Conservation (phyloP, 768 basidiomycete genomes). For the Sporobolomyces roseus region DNA sequence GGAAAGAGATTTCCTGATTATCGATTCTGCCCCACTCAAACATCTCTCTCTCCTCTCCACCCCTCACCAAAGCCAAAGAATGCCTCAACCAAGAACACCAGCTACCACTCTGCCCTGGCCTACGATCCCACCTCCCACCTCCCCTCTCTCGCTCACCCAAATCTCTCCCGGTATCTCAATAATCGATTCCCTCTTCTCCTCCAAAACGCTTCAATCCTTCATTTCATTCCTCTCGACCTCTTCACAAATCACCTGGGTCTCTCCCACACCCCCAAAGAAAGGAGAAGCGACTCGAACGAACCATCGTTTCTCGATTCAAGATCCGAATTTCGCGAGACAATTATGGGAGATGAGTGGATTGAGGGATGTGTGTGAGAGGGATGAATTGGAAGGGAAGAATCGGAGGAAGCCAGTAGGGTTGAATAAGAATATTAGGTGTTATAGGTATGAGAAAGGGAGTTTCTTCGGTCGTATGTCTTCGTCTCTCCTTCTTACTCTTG, state of each 20-base stretch:
- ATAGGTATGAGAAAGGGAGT: constrained; percentile 58
- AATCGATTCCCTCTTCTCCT: constrained; percentile 19
- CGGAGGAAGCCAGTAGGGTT: constrained; percentile 48
- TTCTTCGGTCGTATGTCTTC: constrained; percentile 57
- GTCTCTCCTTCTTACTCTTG: neutral
- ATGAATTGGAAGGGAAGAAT: neutral
- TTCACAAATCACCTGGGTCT: constrained; percentile 46
- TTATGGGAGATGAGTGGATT: constrained; percentile 47
- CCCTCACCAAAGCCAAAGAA: neutral
- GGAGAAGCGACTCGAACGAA: constrained; percentile 71
- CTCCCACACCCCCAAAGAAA: constrained; percentile 63
- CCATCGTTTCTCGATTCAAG: constrained; percentile 62
- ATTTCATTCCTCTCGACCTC: constrained; percentile 60
- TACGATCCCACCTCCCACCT: neutral
- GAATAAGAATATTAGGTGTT: constrained; percentile 71
- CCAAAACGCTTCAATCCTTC: constrained; percentile 53
- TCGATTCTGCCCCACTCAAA: neutral
- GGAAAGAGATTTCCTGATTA: neutral
- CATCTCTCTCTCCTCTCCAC: neutral
- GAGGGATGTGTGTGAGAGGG: neutral
- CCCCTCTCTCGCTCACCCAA: too few relatives aligned
- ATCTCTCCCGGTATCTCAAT: constrained; percentile 21
- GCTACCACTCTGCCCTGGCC: constrained; percentile 22
- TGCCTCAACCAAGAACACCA: neutral
- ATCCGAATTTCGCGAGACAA: constrained; percentile 58